Percentiles rank a stretch among this genome's conserved stretches.
phyloP scores from a whole-genome alignment of 257 asterid species.

The Plectranthus barbatus region DNA sequence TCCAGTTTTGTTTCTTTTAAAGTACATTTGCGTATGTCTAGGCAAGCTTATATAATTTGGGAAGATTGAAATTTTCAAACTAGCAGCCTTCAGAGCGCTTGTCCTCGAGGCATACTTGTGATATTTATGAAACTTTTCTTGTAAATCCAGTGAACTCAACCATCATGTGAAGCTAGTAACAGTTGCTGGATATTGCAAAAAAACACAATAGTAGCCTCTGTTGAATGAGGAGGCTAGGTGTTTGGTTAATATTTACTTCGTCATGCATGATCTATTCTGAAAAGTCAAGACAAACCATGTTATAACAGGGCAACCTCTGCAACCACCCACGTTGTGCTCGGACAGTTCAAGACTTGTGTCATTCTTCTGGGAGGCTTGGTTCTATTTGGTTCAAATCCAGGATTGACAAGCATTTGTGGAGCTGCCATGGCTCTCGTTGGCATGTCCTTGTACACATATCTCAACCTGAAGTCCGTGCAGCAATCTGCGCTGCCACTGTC shows the following conservation, averaged over 20 bases:
- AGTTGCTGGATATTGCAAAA: background rate
- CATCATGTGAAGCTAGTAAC: no score
- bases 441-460: slow-evolving; percentile 83
- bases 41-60: no score
- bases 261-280: background rate
- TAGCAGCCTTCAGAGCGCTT: no score
- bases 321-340: slow-evolving; percentile 91
- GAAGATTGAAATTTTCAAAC: no score
- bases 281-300: background rate
- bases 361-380: slow-evolving; percentile 85
- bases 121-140: no score
- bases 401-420: slow-evolving; percentile 71
- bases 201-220: background rate
- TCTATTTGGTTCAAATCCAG: slow-evolving; percentile 86
- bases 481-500: slow-evolving; percentile 56
- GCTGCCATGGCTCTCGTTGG: slow-evolving; percentile 74
- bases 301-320: slow-evolving; percentile 81
- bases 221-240: background rate
- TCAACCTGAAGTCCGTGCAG: slow-evolving; percentile 58
- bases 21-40: background rate
- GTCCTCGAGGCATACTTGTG: no score
- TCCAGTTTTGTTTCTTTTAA: background rate
- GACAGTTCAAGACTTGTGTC: slow-evolving; percentile 95
- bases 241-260: background rate
- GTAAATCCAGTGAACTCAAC: no score